Evolutionary conservation across 345 rosid genomes (phyloP).

Genomic region (Eucalyptus tenuipes): DNA sequence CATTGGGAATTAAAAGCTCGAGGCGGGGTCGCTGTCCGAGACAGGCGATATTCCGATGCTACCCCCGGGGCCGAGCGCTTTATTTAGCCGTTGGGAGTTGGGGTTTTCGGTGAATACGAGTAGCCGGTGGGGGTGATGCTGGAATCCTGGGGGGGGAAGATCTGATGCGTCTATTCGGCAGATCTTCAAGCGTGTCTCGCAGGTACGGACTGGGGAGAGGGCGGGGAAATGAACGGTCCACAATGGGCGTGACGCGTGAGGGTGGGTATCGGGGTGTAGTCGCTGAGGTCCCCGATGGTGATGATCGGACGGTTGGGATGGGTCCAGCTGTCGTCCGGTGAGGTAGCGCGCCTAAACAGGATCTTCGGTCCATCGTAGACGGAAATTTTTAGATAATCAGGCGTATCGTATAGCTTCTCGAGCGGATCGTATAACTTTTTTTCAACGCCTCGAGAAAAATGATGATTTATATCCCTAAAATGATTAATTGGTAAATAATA

Average conservation of each 20-base stretch:
- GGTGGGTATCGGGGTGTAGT: not conserved
- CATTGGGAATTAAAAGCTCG: conserved; percentile 10
- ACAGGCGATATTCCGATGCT: not conserved
- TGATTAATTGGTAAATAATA: not conserved
- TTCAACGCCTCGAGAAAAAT: not conserved
- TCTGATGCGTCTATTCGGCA: not conserved
- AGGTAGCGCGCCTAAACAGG: not conserved
- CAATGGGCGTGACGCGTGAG: not conserved
- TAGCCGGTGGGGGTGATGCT: not conserved
- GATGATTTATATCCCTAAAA: not conserved
- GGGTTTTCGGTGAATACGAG: not conserved
- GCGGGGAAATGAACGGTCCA: not conserved
- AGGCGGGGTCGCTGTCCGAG: not conserved
- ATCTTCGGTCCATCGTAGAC: not conserved
- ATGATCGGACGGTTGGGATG: not conserved
- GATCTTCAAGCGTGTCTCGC: not conserved
- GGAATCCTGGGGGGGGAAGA: not conserved
- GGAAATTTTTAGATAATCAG: not conserved
- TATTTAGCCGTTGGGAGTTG: not conserved
- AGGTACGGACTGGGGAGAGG: not conserved
- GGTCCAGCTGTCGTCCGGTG: not conserved
- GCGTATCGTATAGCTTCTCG: not conserved
- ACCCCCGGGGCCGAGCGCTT: not conserved
- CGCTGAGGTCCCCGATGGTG: not conserved
- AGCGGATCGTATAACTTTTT: too few species aligned